phyloP scores from a whole-genome alignment of 108 stramenopile species.

The Epithemia pelagica region DNA sequence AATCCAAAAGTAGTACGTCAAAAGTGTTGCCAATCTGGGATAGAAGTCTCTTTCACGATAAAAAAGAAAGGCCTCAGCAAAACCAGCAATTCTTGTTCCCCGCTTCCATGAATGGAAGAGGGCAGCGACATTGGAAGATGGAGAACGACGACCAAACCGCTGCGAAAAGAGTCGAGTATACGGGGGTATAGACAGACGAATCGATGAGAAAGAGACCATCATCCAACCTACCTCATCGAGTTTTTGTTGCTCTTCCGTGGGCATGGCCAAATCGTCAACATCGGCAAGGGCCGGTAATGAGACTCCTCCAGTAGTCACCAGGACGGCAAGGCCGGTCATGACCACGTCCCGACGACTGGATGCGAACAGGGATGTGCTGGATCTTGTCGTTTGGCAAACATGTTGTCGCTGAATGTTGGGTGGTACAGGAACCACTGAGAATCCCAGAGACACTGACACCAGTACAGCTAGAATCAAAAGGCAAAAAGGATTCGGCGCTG shows the following conservation, averaged over 20 bases:
- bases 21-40: slow-evolving; percentile 67
- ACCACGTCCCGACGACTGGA: slow-evolving; percentile 7
- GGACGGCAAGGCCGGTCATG: background rate
- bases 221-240: slow-evolving; percentile 38
- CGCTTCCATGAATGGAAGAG: slow-evolving; percentile 25
- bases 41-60: slow-evolving; percentile 53
- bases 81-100: slow-evolving; percentile 30
- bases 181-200: slow-evolving; percentile 27
- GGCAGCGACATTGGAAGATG: slow-evolving; percentile 24
- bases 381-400: background rate
- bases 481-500: no score
- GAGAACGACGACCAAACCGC: slow-evolving; percentile 17
- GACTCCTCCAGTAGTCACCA: background rate
- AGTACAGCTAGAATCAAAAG: no score
- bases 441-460: no score
- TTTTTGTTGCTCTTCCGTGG: slow-evolving; percentile 45
- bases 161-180: slow-evolving; percentile 56
- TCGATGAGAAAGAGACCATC: no score
- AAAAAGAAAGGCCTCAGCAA: slow-evolving; percentile 63
- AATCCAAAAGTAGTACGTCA: no score
- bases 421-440: no score
- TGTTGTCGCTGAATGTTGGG: background rate
- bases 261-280: slow-evolving; percentile 69
- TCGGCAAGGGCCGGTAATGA: slow-evolving; percentile 7
- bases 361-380: background rate